Evolutionary conservation across 2,329 filamentous ascomycete species (phyloP), one percentile per base, ranked within the genome.

Genomic region (Alternaria novae-zelandiae): DNA sequence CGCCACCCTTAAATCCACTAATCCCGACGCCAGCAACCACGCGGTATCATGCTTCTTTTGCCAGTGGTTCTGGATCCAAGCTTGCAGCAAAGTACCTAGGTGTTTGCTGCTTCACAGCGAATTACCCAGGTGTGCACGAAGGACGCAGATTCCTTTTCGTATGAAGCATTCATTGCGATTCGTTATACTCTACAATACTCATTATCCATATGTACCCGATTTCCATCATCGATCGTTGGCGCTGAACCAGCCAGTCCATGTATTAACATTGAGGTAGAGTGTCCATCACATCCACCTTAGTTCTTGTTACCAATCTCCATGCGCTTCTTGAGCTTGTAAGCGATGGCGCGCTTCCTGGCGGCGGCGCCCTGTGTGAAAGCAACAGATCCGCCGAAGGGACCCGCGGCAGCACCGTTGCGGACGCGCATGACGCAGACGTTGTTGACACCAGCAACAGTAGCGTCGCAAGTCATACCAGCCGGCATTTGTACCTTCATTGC

Each of bases 391-490:
- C 89, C 89, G 65, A 91, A 91, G 17, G 89, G 89, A 12, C 89
- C 89, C 21, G 89, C 88, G 30, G 83, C 80, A 15, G 89, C 86
- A 12, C 80, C 76, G 79, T 91, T 91, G 70, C 87, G 85, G 45
- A 91, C 83, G 57, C 89, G 86, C 49, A 89, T 88, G 64, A 91
- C 81, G 79, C 89, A 91, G 68, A 91, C 88, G 69, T 89, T 88
- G 62, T 82, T 71, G 15, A 84, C 87, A 15, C 87, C 88, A 49
- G 83, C 89, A 15, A 87, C 86, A 26, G 82, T 84, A 59, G 83
- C 89, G 46, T 87, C 85, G 76, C 89, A 91, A 36, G 87, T 89
- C 88, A 90, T 91, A 54, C 89, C 89, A 15, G 80, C 81, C 9
- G 89, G 89, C 86, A 91, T 90, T 80, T 89, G 83, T 54, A 91